Base-by-base conservation (phyloP, 2,329 filamentous ascomycete genomes). In the Aspergillus unguis region DNA sequence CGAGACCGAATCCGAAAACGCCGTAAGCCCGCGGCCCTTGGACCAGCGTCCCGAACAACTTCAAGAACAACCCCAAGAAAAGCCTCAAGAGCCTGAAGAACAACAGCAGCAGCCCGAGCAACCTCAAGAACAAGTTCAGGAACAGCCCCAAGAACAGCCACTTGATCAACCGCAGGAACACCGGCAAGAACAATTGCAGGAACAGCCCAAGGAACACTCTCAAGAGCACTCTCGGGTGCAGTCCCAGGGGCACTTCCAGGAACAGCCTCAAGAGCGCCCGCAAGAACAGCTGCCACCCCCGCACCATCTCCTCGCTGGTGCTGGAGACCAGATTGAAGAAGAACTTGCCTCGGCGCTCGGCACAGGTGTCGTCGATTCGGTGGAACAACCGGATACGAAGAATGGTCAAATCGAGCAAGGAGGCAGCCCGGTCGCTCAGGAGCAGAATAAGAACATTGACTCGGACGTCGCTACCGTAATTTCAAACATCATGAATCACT, bases 401-500 rank as follows among this genome's bases (percentile, higher is more conserved):
- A 58, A 62, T 25, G 56, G 57, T 50, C 64, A 64, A 44, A 53
- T 54, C 33, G 60, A 63, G 32, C 48, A 47, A 27, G 52, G 53
- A 10, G 60, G 59, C 42, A 55, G 51, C 37, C 50, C 54, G 25
- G 50, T 54, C 25, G 53, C 58, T 17, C 62, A 63, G 26, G 61
- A 65, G 29, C 50, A 56, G 8, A 60, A 54, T 31, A 46, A 64
- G n/a, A 65, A 66, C 28, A 60, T 67, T 31, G 66, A 64, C 35
- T 50, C 65, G 4, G 67, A 74, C 45, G 66, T 74, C 33, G 64
- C 68, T 7, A 66, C 70, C 23, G 68, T 75, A n/a, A 72, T 74
- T 26, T 69, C 69, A 4, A 70, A 68, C 50, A 75, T 76, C 31
- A 73, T 75, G 61, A 69, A 74, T 54, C 72, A 75, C 54, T 67